Evolutionary conservation across 352 stramenopile genomes (phyloP).

Genomic region (Phytophthora pistaciae): DNA sequence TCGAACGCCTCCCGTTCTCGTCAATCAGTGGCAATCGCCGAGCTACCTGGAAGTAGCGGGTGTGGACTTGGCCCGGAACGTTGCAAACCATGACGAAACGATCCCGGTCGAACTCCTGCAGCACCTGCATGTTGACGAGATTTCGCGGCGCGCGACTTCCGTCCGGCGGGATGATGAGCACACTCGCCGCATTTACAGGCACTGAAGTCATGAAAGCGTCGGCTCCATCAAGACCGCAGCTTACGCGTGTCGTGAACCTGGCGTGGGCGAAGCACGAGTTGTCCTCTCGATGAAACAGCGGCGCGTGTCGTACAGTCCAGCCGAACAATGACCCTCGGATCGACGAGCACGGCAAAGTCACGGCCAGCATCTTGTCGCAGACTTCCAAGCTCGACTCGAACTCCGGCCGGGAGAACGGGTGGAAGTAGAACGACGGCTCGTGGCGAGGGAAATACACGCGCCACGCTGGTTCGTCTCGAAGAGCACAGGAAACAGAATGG

Average conservation of each 20-base stretch:
- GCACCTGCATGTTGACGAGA: background rate
- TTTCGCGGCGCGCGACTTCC: background rate
- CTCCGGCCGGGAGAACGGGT: slow-evolving; percentile 21
- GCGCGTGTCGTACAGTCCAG: too few species aligned
- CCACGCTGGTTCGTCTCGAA: background rate
- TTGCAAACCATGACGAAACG: background rate
- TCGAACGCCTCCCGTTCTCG: too few species aligned
- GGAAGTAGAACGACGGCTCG: slow-evolving; percentile 38
- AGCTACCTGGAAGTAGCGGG: background rate
- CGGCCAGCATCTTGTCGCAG: too few species aligned
- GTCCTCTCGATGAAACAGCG: too few species aligned
- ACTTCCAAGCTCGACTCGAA: slow-evolving; percentile 4
- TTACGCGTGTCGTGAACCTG: too few species aligned
- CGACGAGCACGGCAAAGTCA: too few species aligned
- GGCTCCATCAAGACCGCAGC: too few species aligned
- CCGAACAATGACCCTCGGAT: too few species aligned
- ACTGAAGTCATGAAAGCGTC: too few species aligned
- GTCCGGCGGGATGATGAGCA: background rate
- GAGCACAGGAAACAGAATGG: background rate
- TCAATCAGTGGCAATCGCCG: too few species aligned
- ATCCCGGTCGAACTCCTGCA: background rate
- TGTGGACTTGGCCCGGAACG: background rate
- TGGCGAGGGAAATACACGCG: slow-evolving; percentile 21
- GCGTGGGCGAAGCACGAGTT: too few species aligned
- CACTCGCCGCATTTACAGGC: too few species aligned